Evolutionary conservation across 116 monocot genomes (phyloP), one percentile per base, ranked within the genome.

Genomic region (Papilionanthe hybrid): DNA sequence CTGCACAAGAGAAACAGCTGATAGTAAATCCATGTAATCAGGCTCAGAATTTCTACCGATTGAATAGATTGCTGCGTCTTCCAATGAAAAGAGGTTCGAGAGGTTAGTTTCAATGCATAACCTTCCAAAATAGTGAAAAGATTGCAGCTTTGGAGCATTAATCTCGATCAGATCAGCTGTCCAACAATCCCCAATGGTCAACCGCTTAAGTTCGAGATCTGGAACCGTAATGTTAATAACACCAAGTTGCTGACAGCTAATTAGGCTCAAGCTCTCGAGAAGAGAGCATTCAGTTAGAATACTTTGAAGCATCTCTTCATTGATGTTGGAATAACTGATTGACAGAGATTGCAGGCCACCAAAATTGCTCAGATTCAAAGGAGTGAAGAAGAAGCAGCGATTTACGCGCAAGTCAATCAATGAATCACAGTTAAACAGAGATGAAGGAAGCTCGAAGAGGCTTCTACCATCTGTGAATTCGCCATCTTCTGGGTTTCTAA

Each of bases 211-310:
- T 37, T 37, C 4, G 10, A 58, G 56, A 7, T 65, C 63, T 1
- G 78, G 79, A 22, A 42, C 55, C 1, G 20, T 28, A 17, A 86
- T 37, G 11, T 57, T 79, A 19, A 86, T 72, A 19, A 5, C 53
- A 17, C 2, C 41, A 10, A 75, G 75, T 23, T 29, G 29, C 23
- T 42, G 19, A 37, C 81, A 81, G 12, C 37, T 76, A 23, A 15
- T 76, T 13, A 86, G 57, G 44, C 76, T 60, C 83, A 86, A 78
- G 75, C 55, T 83, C 23, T 89, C 77, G 11, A 89, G 89, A 11
- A 81, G 37, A 42, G 60, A 55, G 68, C 86, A 86, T 5, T 37
- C 44, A 28, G 58, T 27, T 12, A 89, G 60, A 22, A 89, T 63
- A 43, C 15, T 30, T 9, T 75, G 44, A 18, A 85, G 78, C 60